Evolutionary conservation across 768 basidiomycete species (phyloP).

Genomic region (Hygrophorus pudorinus): DNA sequence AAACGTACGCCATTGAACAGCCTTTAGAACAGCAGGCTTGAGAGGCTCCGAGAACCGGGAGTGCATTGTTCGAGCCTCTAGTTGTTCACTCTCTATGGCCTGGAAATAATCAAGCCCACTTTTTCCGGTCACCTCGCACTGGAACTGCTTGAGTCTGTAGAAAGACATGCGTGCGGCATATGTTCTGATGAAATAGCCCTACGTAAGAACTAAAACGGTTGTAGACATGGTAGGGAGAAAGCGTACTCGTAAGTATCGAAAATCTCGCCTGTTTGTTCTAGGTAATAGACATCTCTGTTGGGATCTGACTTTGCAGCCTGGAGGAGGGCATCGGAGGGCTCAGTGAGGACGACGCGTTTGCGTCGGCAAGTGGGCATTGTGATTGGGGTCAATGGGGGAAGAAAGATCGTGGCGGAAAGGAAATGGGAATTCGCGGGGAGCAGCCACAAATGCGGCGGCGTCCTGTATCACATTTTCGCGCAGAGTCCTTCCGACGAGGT

Average conservation of each 20-base stretch:
- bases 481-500: constrained; percentile 8
- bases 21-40: constrained; percentile 82
- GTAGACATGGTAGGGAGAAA: constrained; percentile 16
- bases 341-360: constrained; percentile 83
- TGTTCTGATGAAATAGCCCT: constrained; percentile 30
- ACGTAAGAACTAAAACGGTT: constrained; percentile 16
- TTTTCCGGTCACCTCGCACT: constrained; percentile 96
- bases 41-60: constrained; percentile 87
- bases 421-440: constrained; percentile 45
- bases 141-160: constrained; percentile 89
- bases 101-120: constrained; percentile 90
- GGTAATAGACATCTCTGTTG: constrained; percentile 77
- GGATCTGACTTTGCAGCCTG: constrained; percentile 55
- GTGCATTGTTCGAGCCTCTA: constrained; percentile 84
- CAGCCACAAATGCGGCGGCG: constrained; percentile 42
- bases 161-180: constrained; percentile 92
- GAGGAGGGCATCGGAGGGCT: constrained; percentile 64
- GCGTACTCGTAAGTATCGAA: constrained; percentile 94
- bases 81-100: constrained; percentile 83
- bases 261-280: constrained; percentile 93
- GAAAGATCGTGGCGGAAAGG: constrained; percentile 34
- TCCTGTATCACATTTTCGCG: constrained; percentile 12
- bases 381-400: constrained; percentile 18
- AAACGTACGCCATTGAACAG: constrained; percentile 94
- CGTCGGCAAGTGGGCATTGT: constrained; percentile 82